Evolutionary conservation across 495 filamentous ascomycete species (phyloP), one percentile per base, ranked within the genome.

Genomic region (Annulohypoxylon moriforme): DNA sequence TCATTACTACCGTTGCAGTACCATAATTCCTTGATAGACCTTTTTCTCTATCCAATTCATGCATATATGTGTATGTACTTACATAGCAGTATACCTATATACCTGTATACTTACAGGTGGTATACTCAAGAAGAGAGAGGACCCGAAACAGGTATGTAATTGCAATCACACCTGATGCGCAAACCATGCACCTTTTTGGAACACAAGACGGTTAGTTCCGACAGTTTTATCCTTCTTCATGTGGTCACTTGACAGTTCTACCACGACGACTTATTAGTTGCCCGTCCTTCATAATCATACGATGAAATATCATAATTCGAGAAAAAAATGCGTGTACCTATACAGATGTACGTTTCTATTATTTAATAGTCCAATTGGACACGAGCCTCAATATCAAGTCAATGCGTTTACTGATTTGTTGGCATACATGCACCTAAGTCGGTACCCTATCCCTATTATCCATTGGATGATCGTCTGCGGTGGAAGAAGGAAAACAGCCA

Each of bases 391-490:
- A 59, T 58, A 44, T 69, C 57, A 69, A 62, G 66, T 73, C 66
- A 63, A 69, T 69, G 71, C 66, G 66, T 59, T 34, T 73, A 73
- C 40, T 66, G 70, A 73, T 73, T 73, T 69, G 71, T 69, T 73
- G 71, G 71, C 71, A 69, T 56, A 60, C 57, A 73, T 73, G 62
- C 71, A 44, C 58, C 70, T 65, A 66, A 66, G 70, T 57, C 66
- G 29, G 20, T 73, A 59, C 11, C 40, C 60, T 69, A 52, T 40
- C 13, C 36, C 14, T 40, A 40, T 40, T 40, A 40, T 69, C 71
- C 50, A 73, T 73, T 73, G 71, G 71, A 46, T 31, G 71, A 73
- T 73, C 71, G 25, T 69, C 56, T 53, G 42, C 61, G 50, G 61
- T 20, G 50, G 71, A 34, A 44, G 49, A 27, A 42, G 66, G 71